Percentiles rank a stretch among this genome's conserved stretches.
Evolutionary conservation across 78 protist species (phyloP).

Genomic region (Dictyostelium capitatum): DNA sequence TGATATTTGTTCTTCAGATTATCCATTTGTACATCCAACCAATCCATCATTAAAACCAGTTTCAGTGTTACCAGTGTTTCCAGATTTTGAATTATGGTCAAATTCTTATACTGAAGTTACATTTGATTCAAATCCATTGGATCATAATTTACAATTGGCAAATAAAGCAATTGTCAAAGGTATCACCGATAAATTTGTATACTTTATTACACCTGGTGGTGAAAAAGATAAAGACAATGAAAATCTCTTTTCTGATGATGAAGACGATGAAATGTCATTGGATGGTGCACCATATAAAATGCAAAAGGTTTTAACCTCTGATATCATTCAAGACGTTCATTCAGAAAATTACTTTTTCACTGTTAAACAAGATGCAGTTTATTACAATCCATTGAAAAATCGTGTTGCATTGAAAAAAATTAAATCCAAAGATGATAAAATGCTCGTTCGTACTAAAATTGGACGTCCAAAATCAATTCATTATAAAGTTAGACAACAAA

Average conservation of each 20-base stretch:
- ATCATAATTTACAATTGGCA: background rate
- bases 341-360: slow-evolving; percentile 61
- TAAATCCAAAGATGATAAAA: slow-evolving; percentile 70
- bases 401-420: slow-evolving; percentile 50
- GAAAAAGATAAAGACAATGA: background rate
- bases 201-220: slow-evolving; percentile 47
- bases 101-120: slow-evolving; percentile 52
- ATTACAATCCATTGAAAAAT: slow-evolving; percentile 36
- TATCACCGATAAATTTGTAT: slow-evolving; percentile 76
- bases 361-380: slow-evolving; percentile 39
- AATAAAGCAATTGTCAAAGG: slow-evolving; percentile 55
- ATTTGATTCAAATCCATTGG: slow-evolving; percentile 66
- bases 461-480: slow-evolving; percentile 66
- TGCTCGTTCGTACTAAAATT: slow-evolving; percentile 17
- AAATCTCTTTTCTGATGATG: background rate
- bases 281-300: slow-evolving; percentile 28
- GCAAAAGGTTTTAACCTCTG: slow-evolving; percentile 62
- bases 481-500: slow-evolving; percentile 45
- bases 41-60: slow-evolving; percentile 42
- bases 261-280: background rate
- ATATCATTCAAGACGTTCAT: background rate
- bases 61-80: slow-evolving; percentile 43
- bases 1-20: slow-evolving; percentile 5
- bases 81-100: slow-evolving; percentile 70
- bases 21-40: slow-evolving; percentile 60